Evolutionary conservation across 345 rosid genomes (phyloP).

Genomic region (Ceriops zippeliana): DNA sequence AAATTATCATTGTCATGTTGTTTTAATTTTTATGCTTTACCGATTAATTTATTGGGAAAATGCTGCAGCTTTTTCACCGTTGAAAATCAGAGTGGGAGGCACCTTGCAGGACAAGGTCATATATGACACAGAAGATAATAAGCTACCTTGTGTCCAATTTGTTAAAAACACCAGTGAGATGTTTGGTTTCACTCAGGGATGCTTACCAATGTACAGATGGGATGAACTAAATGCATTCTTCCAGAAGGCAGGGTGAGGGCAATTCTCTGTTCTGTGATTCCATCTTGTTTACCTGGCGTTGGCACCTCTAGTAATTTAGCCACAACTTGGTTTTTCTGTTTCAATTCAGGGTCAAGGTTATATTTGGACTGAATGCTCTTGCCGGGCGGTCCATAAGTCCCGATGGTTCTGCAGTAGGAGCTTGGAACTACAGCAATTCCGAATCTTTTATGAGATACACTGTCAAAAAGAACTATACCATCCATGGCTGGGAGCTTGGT

Average conservation of each 20-base stretch:
- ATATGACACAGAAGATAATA: conserved; percentile 39
- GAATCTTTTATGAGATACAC: conserved; percentile 65
- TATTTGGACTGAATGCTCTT: conserved; percentile 78
- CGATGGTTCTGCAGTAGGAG: conserved; percentile 54
- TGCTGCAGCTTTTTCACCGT: conserved; percentile 56
- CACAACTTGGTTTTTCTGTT: background rate
- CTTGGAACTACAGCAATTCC: conserved; percentile 74
- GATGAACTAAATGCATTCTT: conserved; percentile 63
- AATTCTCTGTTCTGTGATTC: background rate
- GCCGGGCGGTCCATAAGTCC: conserved; percentile 39
- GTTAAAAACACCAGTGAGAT: conserved; percentile 34
- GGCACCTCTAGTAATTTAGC: background rate
- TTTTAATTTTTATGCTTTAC: background rate
- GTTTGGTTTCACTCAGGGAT: conserved; percentile 61
- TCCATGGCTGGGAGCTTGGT: conserved; percentile 90
- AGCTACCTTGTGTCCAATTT: conserved; percentile 45
- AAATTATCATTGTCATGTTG: no score
- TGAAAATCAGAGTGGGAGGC: conserved; percentile 74
- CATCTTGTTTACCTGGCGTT: background rate
- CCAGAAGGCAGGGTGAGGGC: conserved; percentile 48
- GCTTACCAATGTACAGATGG: conserved; percentile 66
- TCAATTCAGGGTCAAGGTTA: conserved; percentile 55
- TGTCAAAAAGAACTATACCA: conserved; percentile 41
- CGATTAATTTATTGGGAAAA: background rate
- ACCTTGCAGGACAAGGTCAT: conserved; percentile 66